A percentile compares a stretch with the other conserved stretches of the same genome.
phyloP scores from a whole-genome alignment of 768 basidiomycete species.

The Dioszegia crocea region DNA sequence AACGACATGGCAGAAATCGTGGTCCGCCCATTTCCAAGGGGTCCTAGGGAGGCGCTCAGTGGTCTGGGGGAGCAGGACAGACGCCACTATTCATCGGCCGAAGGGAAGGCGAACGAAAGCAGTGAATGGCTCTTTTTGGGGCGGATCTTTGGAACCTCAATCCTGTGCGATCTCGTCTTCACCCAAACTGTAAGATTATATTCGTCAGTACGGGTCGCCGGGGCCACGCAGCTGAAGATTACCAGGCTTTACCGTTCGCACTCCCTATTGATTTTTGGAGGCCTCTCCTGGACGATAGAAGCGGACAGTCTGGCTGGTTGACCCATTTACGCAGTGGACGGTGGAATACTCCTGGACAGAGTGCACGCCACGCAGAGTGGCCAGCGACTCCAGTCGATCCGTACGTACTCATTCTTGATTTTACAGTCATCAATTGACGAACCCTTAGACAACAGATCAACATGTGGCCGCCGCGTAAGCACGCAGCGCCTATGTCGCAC shows the following conservation, averaged over 20 bases:
- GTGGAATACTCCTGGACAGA: not conserved
- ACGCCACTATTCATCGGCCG: not conserved
- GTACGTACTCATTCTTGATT: not conserved
- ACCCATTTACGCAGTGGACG: not conserved
- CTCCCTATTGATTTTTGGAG: conserved; percentile 1
- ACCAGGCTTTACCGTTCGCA: not conserved
- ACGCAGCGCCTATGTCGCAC: too few relatives aligned
- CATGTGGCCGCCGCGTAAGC: not conserved
- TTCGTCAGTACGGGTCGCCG: not conserved
- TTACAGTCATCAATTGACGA: not conserved
- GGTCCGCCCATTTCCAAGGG: not conserved
- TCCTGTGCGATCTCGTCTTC: not conserved
- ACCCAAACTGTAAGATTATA: not conserved
- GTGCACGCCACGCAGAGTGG: not conserved
- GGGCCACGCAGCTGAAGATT: too few relatives aligned
- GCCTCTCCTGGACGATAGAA: not conserved
- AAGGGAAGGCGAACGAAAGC: not conserved
- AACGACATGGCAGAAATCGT: not conserved
- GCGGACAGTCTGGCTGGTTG: not conserved
- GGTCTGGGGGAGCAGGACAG: not conserved
- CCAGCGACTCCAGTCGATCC: not conserved
- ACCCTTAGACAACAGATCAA: not conserved
- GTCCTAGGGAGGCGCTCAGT: not conserved
- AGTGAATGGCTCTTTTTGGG: conserved; percentile 7
- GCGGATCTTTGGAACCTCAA: conserved; percentile 1